Percentiles rank a stretch among this genome's conserved stretches.
Conservation (phyloP, 306 rosid genomes). For the Inga oerstediana region DNA sequence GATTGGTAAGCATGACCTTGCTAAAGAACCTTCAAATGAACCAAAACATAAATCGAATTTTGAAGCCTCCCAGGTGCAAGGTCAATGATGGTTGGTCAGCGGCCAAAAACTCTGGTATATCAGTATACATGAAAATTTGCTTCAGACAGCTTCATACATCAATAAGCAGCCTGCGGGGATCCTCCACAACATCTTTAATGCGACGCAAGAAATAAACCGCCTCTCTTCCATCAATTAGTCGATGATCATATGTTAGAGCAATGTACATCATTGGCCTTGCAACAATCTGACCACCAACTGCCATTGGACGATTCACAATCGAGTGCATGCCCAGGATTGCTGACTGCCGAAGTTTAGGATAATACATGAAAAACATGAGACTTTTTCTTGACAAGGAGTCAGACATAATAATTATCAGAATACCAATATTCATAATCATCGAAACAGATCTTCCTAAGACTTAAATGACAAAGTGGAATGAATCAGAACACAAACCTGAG, state of each 20-base stretch:
- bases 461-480: background rate
- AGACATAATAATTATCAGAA: background rate
- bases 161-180: conserved; percentile 57
- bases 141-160: conserved; percentile 39
- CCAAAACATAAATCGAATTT: conserved; percentile 4
- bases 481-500: conserved; percentile 44
- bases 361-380: background rate
- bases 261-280: conserved; percentile 59
- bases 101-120: background rate
- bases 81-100: conserved; percentile 6
- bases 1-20: background rate
- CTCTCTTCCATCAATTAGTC: conserved; percentile 70
- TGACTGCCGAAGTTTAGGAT: conserved; percentile 42
- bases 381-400: background rate
- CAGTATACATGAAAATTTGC: background rate
- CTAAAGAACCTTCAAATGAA: background rate
- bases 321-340: conserved; percentile 68
- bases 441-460: background rate
- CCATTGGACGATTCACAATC: conserved; percentile 53
- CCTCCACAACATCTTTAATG: conserved; percentile 59
- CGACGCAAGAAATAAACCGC: conserved; percentile 60
- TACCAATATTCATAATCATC: background rate
- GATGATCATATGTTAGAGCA: conserved; percentile 60
- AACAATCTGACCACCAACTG: conserved; percentile 49
- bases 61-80: background rate